phyloP scores from a whole-genome alignment of 2,329 filamentous ascomycete species.

The Leptodontidium sp. region DNA sequence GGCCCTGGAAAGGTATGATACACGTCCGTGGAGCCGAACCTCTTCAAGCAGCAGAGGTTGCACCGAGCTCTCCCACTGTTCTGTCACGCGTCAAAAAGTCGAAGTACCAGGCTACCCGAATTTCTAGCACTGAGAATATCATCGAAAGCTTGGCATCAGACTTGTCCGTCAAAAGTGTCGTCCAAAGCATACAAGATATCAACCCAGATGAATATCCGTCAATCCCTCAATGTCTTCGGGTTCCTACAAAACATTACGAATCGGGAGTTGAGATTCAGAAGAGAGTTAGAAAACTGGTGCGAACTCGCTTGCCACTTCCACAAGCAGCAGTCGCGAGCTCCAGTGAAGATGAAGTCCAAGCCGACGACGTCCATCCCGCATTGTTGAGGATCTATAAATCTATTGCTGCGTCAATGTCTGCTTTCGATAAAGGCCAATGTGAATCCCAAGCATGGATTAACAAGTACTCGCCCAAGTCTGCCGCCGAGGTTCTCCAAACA shows the following conservation, averaged over 20 bases:
- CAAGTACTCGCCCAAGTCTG: constrained; percentile 80
- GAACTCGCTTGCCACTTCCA: constrained; percentile 27
- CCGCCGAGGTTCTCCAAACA: constrained; percentile 77
- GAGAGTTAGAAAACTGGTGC: constrained; percentile 57
- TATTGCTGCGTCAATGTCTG: constrained; percentile 70
- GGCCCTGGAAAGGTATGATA: constrained; percentile 71
- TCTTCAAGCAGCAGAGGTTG: background rate
- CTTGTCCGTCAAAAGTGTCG: constrained; percentile 35
- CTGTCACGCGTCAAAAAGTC: constrained; percentile 37
- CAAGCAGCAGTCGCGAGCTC: constrained; percentile 35
- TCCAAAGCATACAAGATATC: constrained; percentile 37
- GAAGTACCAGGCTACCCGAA: constrained; percentile 42
- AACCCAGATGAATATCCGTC: constrained; percentile 49
- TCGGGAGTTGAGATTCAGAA: constrained; percentile 62
- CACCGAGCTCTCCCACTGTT: background rate
- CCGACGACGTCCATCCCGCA: constrained; percentile 59
- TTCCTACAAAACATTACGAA: constrained; percentile 65
- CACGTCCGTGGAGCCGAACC: constrained; percentile 64
- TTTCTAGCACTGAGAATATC: constrained; percentile 41
- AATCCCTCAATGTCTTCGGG: constrained; percentile 58
- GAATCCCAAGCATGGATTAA: constrained; percentile 79
- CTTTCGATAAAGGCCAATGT: constrained; percentile 82
- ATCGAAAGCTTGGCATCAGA: constrained; percentile 36
- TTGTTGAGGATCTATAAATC: constrained; percentile 65
- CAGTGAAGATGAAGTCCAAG: constrained; percentile 50